Evolutionary conservation across 2,329 filamentous ascomycete species (phyloP), one percentile per base, ranked within the genome.

Genomic region (Emergomyces africanus): DNA sequence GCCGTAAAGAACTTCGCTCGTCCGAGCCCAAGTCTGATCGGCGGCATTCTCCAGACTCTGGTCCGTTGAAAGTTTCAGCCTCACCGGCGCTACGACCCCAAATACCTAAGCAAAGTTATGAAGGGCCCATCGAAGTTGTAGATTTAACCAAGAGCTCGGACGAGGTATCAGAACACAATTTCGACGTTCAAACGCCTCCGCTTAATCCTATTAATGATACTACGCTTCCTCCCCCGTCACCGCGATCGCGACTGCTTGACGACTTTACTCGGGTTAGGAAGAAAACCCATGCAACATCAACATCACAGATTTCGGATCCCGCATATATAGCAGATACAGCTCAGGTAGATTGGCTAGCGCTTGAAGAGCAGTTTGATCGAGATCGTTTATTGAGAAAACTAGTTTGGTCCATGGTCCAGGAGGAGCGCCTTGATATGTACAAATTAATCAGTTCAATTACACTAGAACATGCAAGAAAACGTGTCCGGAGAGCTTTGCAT

Each of bases 351-450:
- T 77, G 71, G 69, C 57, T 62, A 3, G 58, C 70, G 1, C 66
- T 81, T 3, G 64, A 72, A 42, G 67, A 70, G 9, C 66, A 68
- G 2, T 49, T 61, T 9, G 77, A 81, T 61, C 69, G 77, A 5
- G 61, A 62, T 20, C 64, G 64, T 25, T 61, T 74, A 25, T 61
- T 75, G 44, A 68, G 67, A 3, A 73, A 71, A 59, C 60, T 70
- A 37, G 62, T 70, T 41, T 57, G 50, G 37, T 35, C 62, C 41
- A 58, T 69, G 10, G 20, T 62, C 12, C 58, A 61, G 23, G 61
- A 68, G 12, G 66, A 70, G 33, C 62, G 64, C 35, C 49, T 48
- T 5, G 54, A 33, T 0, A 54, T 69, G 59, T 39, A 58, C 62
- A 2, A 42, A 37, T 59, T 66, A 62, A 23, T 60, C 30, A 39